Percentiles rank a stretch among this genome's conserved stretches.
phyloP scores from a whole-genome alignment of 2,329 filamentous ascomycete genomes.

The Rugonectria rugulosa region DNA sequence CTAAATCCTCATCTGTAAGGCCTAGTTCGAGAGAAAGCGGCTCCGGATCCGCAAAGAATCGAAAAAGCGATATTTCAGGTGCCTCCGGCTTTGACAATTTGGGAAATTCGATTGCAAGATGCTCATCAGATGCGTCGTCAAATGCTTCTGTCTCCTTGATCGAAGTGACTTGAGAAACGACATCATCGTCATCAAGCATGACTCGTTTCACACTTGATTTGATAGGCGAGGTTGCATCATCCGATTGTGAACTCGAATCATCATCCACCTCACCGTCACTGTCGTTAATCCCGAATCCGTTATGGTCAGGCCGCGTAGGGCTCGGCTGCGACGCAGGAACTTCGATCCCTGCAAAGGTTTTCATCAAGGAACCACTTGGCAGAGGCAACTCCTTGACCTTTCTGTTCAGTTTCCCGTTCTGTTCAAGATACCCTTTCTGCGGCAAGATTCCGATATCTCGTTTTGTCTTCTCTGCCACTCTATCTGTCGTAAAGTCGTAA shows the following conservation, averaged over 20 bases:
- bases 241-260: constrained; percentile 58
- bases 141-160: constrained; percentile 56
- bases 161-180: constrained; percentile 59
- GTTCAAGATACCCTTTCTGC: constrained; percentile 57
- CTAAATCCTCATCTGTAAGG: constrained; percentile 65
- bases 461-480: constrained; percentile 40
- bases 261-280: constrained; percentile 63
- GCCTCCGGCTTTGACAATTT: constrained; percentile 57
- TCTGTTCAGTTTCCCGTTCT: constrained; percentile 53
- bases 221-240: constrained; percentile 57
- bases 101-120: constrained; percentile 58
- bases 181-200: constrained; percentile 62
- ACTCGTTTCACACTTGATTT: constrained; percentile 56
- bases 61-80: constrained; percentile 58
- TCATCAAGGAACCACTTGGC: constrained; percentile 36
- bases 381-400: constrained; percentile 40
- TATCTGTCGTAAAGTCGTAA: constrained; percentile 54
- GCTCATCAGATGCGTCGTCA: constrained; percentile 54
- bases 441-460: constrained; percentile 47
- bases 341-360: constrained; percentile 38
- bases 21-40: constrained; percentile 56
- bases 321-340: constrained; percentile 40
- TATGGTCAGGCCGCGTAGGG: constrained; percentile 47
- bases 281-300: constrained; percentile 55
- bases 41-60: constrained; percentile 67